Evolutionary conservation across 805 yeast species (phyloP).

Genomic region (Kregervanrija delftensis): DNA sequence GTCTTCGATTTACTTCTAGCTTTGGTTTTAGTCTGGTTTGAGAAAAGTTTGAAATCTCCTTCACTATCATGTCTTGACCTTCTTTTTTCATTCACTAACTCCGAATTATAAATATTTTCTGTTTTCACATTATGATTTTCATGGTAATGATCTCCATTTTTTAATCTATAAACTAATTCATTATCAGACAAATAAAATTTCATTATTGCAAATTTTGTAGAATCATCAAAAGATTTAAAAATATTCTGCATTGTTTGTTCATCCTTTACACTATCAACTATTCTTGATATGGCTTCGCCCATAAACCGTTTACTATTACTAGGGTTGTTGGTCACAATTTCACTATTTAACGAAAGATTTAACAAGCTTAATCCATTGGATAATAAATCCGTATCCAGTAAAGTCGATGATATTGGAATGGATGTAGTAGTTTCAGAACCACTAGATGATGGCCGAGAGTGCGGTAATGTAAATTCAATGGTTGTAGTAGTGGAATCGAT

Average conservation of each 20-base stretch:
- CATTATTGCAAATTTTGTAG: slow-evolving; percentile 14
- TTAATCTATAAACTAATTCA: slow-evolving; percentile 1
- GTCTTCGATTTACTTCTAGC: no score
- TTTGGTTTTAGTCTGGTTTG: no score
- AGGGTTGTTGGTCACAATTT: slow-evolving; percentile 3
- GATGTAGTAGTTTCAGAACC: slow-evolving; percentile 3
- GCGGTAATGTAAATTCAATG: not conserved
- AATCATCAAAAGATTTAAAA: slow-evolving; percentile 10
- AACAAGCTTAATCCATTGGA: slow-evolving; percentile 14
- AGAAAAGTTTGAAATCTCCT: no score
- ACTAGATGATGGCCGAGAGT: no score
- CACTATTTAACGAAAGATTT: slow-evolving; percentile 13
- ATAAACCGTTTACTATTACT: slow-evolving; percentile 7
- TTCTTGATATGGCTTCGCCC: slow-evolving; percentile 10
- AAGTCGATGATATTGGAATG: not conserved
- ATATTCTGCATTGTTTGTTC: slow-evolving; percentile 1
- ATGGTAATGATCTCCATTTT: not conserved
- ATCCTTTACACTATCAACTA: slow-evolving; percentile 13
- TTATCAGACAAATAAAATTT: slow-evolving; percentile 16
- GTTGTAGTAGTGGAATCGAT: not conserved
- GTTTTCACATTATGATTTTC: no score
- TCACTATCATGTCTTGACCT: no score
- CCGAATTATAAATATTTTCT: no score
- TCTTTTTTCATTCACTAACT: no score
- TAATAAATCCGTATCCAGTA: slow-evolving; percentile 4